Percentiles rank a stretch among this genome's conserved stretches.
These are phyloP conservation scores for Taphrina communis DNA, from an alignment of 1,139 yeast species.

Conservation along the genomic window DNA sequence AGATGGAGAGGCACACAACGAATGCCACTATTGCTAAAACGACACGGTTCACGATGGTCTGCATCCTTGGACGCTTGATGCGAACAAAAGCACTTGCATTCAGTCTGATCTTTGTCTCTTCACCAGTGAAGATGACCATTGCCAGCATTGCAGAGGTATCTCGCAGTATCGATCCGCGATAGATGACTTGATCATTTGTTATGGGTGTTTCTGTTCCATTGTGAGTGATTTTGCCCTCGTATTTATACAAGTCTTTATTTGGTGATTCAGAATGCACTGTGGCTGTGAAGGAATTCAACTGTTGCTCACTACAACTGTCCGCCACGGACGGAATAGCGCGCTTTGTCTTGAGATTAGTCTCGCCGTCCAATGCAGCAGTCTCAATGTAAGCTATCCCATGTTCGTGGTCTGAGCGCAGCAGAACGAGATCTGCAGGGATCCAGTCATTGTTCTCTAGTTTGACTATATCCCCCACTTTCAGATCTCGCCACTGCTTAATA, in stretches of 20 bases:
- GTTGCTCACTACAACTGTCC: constrained; percentile 58
- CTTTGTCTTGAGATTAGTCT: constrained; percentile 82
- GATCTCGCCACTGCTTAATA: constrained; percentile 66
- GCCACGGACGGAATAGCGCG: constrained; percentile 69
- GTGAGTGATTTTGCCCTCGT: constrained; percentile 70
- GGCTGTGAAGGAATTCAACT: constrained; percentile 60
- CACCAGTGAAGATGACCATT: constrained; percentile 88
- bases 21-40: constrained; percentile 86
- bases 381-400: constrained; percentile 82
- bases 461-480: constrained; percentile 84
- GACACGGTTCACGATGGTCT: constrained; percentile 77
- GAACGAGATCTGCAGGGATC: constrained; percentile 87
- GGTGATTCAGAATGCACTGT: constrained; percentile 78
- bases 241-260: constrained; percentile 84
- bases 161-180: constrained; percentile 86
- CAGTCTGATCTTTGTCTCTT: constrained; percentile 94
- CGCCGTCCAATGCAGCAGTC: constrained; percentile 98
- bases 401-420: constrained; percentile 69
- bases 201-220: constrained; percentile 60
- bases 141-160: constrained; percentile 79
- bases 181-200: constrained; percentile 78
- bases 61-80: constrained; percentile 90
- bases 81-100: constrained; percentile 89
- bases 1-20: constrained; percentile 73
- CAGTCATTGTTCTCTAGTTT: constrained; percentile 79